A percentile compares a stretch with the other conserved stretches of the same genome.
Evolutionary conservation across 306 rosid species (phyloP).

Genomic region (Pyrus bretschneideri): DNA sequence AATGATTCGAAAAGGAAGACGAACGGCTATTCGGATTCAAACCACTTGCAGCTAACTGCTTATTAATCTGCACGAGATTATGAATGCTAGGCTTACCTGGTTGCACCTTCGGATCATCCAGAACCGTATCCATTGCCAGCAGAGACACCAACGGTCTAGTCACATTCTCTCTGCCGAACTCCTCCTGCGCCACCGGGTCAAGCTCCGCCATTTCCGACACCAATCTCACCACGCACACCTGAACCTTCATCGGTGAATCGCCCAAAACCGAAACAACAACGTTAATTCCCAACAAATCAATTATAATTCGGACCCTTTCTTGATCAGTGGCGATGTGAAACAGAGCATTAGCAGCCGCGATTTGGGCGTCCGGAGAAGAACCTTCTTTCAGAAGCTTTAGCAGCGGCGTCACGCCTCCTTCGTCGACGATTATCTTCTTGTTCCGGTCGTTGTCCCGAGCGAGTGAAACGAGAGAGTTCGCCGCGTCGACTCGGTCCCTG

Average conservation of each 20-base stretch:
- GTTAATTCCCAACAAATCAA: conserved; percentile 41
- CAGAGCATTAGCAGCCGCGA: conserved; percentile 66
- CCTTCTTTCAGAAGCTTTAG: conserved; percentile 61
- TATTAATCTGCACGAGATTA: conserved; percentile 46
- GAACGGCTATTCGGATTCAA: background rate
- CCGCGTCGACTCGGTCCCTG: conserved; percentile 60
- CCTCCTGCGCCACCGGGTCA: conserved; percentile 43
- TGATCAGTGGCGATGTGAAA: conserved; percentile 35
- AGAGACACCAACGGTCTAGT: conserved; percentile 57
- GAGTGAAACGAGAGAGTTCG: conserved; percentile 38
- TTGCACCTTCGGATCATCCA: conserved; percentile 44
- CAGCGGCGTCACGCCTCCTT: conserved; percentile 66
- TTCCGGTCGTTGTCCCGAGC: conserved; percentile 55
- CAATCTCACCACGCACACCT: conserved; percentile 49
- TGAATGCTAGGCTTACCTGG: conserved; percentile 43
- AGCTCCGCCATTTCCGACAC: conserved; percentile 64
- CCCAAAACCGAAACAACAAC: conserved; percentile 55
- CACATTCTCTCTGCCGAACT: conserved; percentile 71
- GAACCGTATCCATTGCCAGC: conserved; percentile 55
- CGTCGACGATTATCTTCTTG: conserved; percentile 67
- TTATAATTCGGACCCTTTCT: conserved; percentile 30
- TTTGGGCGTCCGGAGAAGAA: conserved; percentile 55
- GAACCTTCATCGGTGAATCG: conserved; percentile 56
- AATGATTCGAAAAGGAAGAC: conserved; percentile 23
- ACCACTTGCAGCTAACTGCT: conserved; percentile 18